Evolutionary conservation across 176 grass and related monocot genomes (phyloP).

Genomic region (Paspalum notatum): DNA sequence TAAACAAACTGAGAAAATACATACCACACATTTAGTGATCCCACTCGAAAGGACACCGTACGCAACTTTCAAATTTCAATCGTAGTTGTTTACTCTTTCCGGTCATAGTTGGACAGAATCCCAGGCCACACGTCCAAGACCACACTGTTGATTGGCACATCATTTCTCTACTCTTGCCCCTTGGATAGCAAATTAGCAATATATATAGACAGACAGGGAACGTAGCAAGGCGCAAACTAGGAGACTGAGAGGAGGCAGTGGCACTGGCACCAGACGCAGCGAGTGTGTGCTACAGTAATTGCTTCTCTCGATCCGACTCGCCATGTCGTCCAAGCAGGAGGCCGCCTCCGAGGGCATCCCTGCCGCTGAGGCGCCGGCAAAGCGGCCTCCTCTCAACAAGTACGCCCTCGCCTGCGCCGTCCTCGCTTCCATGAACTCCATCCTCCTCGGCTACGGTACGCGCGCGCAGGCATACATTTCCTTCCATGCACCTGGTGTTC

Average conservation of each 20-base stretch:
- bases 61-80: slow-evolving; percentile 10
- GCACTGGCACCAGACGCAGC: background rate
- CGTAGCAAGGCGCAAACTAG: background rate
- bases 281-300: background rate
- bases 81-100: background rate
- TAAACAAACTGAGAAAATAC: too few relatives aligned
- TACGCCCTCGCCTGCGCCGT: slow-evolving; percentile 72
- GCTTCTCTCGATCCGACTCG: background rate
- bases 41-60: background rate
- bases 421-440: slow-evolving; percentile 77
- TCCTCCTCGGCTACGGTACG: slow-evolving; percentile 84
- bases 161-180: slow-evolving; percentile 40
- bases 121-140: background rate
- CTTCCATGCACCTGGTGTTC: background rate
- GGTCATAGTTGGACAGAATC: background rate
- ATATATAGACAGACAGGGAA: background rate
- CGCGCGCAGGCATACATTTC: background rate
- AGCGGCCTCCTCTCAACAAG: slow-evolving; percentile 55
- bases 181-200: background rate
- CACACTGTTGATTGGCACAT: background rate
- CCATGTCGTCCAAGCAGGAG: slow-evolving; percentile 43
- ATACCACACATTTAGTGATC: too few relatives aligned
- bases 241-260: slow-evolving; percentile 5
- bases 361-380: slow-evolving; percentile 43
- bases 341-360: slow-evolving; percentile 33